Conservation (phyloP, 495 filamentous ascomycete species). For the Elasticomyces elasticus region DNA sequence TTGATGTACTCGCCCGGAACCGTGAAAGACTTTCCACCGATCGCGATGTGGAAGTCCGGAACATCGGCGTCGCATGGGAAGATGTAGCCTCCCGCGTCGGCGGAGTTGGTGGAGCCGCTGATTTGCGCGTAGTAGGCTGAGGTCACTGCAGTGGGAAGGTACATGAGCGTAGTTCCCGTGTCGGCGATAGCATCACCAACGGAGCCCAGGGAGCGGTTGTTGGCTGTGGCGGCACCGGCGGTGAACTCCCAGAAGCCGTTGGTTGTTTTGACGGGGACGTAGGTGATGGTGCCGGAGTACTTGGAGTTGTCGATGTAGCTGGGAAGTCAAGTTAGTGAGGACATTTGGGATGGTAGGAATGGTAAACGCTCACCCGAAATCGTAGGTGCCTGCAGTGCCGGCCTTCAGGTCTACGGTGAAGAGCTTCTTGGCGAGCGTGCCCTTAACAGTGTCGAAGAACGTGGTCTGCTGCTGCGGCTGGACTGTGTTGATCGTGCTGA, state of each 20-base stretch:
- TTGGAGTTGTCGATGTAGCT: constrained; percentile 51
- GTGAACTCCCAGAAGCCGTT: constrained; percentile 67
- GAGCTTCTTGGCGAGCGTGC: constrained; percentile 46
- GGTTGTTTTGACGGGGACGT: constrained; percentile 45
- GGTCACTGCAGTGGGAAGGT: constrained; percentile 49
- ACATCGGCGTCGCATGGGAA: constrained; percentile 55
- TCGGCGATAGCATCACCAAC: constrained; percentile 48
- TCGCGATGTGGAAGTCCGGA: constrained; percentile 52
- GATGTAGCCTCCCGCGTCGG: constrained; percentile 48
- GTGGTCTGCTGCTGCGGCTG: constrained; percentile 51
- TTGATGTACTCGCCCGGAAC: constrained; percentile 50
- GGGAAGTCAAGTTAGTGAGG: neutral
- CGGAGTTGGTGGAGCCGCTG: constrained; percentile 39
- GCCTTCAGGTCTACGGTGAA: constrained; percentile 63
- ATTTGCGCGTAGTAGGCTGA: constrained; percentile 55
- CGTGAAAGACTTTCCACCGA: constrained; percentile 40
- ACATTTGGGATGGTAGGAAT: too few relatives aligned
- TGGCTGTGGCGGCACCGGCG: constrained; percentile 44
- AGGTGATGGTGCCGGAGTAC: constrained; percentile 51
- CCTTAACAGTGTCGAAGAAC: constrained; percentile 59
- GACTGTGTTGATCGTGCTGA: constrained; percentile 62
- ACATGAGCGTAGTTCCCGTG: constrained; percentile 63
- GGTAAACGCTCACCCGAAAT: constrained; percentile 59
- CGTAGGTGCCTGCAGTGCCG: constrained; percentile 53
- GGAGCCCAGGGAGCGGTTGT: constrained; percentile 23